Evolutionary conservation across 2,329 filamentous ascomycete species (phyloP).

Genomic region (Saccharata proteae): DNA sequence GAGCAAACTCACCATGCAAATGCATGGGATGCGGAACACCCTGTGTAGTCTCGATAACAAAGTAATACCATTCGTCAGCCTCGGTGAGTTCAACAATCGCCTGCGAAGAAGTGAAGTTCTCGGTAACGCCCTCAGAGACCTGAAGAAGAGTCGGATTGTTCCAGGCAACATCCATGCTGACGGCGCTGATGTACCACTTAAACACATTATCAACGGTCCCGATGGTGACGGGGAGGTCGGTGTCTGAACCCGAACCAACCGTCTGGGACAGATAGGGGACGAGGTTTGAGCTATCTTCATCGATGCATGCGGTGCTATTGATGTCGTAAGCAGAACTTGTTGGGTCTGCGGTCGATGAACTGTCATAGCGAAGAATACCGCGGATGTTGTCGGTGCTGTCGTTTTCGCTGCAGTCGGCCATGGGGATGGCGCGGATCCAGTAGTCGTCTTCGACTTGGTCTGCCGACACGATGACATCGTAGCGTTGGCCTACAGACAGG

Average conservation of each 20-base stretch:
- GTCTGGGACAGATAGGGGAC: conserved; percentile 27
- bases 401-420: conserved; percentile 18
- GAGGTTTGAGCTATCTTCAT: conserved; percentile 23
- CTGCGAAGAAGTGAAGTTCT: conserved; percentile 11
- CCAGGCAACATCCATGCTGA: conserved; percentile 36
- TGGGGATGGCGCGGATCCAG: conserved; percentile 21
- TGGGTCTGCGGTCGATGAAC: conserved; percentile 23
- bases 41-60: conserved; percentile 13
- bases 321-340: conserved; percentile 20
- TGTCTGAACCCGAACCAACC: conserved; percentile 7
- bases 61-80: conserved; percentile 14
- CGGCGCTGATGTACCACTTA: conserved; percentile 30
- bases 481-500: conserved; percentile 16
- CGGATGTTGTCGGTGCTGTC: conserved; percentile 18
- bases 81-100: conserved; percentile 12
- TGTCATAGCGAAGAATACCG: conserved; percentile 28
- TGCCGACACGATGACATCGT: conserved; percentile 24
- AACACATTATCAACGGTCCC: conserved; percentile 14
- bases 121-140: conserved; percentile 18
- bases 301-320: conserved; percentile 23
- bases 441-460: conserved; percentile 19
- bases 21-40: conserved; percentile 17
- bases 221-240: conserved; percentile 17
- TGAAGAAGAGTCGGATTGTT: conserved; percentile 31
- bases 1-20: conserved; percentile 11